Base-by-base conservation (phyloP, 2,329 filamentous ascomycete genomes). In the Atkinsonella hypoxylon region DNA sequence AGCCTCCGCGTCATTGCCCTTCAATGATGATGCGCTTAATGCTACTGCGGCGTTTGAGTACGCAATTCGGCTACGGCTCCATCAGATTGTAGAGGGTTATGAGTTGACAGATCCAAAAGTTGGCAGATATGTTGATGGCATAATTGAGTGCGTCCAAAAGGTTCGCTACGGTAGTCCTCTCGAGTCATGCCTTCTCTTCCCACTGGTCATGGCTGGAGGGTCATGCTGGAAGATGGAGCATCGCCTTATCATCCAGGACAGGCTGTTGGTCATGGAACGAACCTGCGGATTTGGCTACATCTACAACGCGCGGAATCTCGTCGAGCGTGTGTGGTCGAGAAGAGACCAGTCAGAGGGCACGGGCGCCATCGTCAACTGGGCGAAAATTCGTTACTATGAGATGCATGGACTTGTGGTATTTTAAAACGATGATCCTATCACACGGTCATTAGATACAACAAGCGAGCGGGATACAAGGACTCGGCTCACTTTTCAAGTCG, bases 21-120 rank as follows among this genome's bases (percentile, higher is more conserved):
- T 47, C 26, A 57, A 56, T 17, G 58, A 62, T 8, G 63, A 69
- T 39, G 62, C 64, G 1, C 50, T 67, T 10, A 54, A 63, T 45
- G 67, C 67, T 17, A 67, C 68, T 2, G 59, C 57, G 15, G 67
- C 68, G 6, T 71, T 69, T 51, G 67, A 71, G 51, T 64, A 64
- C 55, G 68, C 69, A 9, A 61, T 71, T n/a, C 62, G 67, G 9
- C 58, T 72, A 17, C 62, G 69, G 9, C 61, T 72, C 17, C 67
- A 72, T 55, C 68, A 72, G 52, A 65, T 72, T 31, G 64, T 69
- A 11, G 65, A 72, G 44, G 69, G 69, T 1, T 72, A 72, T 53
- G 62, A 65, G 22, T 53, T 67, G 10, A 50, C 57, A 10, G 62
- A 71, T 42, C 56, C 61, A 3, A 62, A 61, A 31, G 67, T 70